phyloP scores from a whole-genome alignment of 441 rosid species.

The Pelargonium exstipulatum region DNA sequence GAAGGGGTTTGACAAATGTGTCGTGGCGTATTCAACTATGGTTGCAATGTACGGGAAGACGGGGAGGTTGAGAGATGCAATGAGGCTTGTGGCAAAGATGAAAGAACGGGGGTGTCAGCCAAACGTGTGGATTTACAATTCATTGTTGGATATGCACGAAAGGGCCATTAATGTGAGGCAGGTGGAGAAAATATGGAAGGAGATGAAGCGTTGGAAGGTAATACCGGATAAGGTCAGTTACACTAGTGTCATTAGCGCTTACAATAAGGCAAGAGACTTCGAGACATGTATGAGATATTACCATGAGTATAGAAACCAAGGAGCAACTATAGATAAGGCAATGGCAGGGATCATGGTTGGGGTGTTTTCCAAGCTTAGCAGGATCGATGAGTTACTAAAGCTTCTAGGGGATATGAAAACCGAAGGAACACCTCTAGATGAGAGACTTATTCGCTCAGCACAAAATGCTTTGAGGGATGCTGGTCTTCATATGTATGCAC shows the following conservation, averaged over 20 bases:
- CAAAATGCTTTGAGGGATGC: slow-evolving; percentile 72
- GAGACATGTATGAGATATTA: slow-evolving; percentile 53
- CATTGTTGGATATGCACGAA: slow-evolving; percentile 77
- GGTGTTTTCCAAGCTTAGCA: slow-evolving; percentile 63
- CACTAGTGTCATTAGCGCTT: slow-evolving; percentile 60
- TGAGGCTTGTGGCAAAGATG: slow-evolving; percentile 68
- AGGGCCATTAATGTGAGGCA: slow-evolving; percentile 54
- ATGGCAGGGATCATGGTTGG: slow-evolving; percentile 84
- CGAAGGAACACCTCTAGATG: slow-evolving; percentile 53
- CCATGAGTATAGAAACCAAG: slow-evolving; percentile 48
- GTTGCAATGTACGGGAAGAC: slow-evolving; percentile 72
- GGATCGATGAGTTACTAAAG: slow-evolving; percentile 60
- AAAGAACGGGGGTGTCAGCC: slow-evolving; percentile 65
- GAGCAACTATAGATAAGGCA: slow-evolving; percentile 55
- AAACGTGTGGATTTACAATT: slow-evolving; percentile 79
- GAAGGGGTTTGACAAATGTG: slow-evolving; percentile 65
- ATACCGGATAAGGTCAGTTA: slow-evolving; percentile 69
- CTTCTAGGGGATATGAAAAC: slow-evolving; percentile 62
- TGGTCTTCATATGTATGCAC: slow-evolving; percentile 49
- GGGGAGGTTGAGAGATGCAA: slow-evolving; percentile 54
- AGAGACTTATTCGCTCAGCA: slow-evolving; percentile 59
- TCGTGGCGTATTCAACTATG: slow-evolving; percentile 74
- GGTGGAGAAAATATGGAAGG: slow-evolving; percentile 79
- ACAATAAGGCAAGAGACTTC: slow-evolving; percentile 53
- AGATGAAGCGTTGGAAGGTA: slow-evolving; percentile 64